phyloP scores from a whole-genome alignment of 306 rosid genomes.

The Calophaca sinica region DNA sequence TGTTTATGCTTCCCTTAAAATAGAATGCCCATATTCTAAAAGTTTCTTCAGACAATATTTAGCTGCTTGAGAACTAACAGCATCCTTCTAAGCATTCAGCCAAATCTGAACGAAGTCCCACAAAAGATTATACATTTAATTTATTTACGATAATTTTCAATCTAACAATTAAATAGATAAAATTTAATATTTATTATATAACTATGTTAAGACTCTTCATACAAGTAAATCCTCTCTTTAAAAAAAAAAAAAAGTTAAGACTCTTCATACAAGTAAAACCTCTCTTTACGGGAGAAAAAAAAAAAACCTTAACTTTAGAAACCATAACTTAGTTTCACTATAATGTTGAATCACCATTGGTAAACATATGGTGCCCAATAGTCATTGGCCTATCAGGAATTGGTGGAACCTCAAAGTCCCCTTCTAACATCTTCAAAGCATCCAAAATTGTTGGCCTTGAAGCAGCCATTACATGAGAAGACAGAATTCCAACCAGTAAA shows the following conservation, averaged over 20 bases:
- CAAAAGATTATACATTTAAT: slow-evolving; percentile 40
- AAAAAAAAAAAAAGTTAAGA: not conserved
- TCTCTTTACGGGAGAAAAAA: not conserved
- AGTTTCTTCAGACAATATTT: slow-evolving; percentile 68
- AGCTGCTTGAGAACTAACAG: slow-evolving; percentile 53
- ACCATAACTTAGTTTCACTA: not conserved
- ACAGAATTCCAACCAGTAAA: slow-evolving; percentile 81
- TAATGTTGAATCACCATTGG: not conserved
- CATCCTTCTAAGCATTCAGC: slow-evolving; percentile 48
- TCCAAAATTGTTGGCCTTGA: slow-evolving; percentile 84
- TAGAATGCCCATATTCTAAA: slow-evolving; percentile 54
- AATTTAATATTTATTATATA: not conserved
- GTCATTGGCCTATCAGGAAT: slow-evolving; percentile 85
- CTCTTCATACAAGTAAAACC: slow-evolving; percentile 2
- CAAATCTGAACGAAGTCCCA: slow-evolving; percentile 80
- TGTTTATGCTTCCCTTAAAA: slow-evolving; percentile 67
- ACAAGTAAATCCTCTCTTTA: not conserved
- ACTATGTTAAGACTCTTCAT: not conserved
- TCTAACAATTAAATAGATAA: not conserved
- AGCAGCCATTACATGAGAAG: slow-evolving; percentile 77
- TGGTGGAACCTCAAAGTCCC: slow-evolving; percentile 84
- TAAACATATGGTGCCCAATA: slow-evolving; percentile 61
- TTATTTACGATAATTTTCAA: not conserved
- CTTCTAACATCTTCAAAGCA: slow-evolving; percentile 94
- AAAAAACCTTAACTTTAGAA: not conserved